A percentile compares a stretch with the other conserved stretches of the same genome.
These are phyloP conservation scores for Rhododendron griersonianum DNA, from an alignment of 148 eudicot species.

Conservation along the genomic window DNA sequence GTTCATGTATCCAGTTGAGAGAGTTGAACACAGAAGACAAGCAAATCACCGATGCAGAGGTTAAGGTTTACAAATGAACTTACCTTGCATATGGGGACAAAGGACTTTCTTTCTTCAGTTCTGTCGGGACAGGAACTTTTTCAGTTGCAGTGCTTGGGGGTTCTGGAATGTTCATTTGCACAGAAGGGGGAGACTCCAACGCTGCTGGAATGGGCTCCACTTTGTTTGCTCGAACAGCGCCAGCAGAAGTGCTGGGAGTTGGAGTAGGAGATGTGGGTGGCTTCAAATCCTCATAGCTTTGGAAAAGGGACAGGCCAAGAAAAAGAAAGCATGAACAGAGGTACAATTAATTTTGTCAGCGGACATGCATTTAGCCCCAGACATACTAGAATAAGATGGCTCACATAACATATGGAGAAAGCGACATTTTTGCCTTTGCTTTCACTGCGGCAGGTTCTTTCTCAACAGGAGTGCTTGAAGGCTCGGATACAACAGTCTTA, in stretches of 20 bases:
- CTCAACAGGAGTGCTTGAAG: conserved; percentile 23
- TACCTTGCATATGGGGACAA: conserved; percentile 26
- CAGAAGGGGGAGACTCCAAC: neutral
- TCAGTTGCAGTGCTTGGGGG: conserved; percentile 15
- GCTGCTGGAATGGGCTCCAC: neutral
- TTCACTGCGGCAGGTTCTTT: conserved; percentile 29
- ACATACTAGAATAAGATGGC: conserved; percentile 12
- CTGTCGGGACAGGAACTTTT: neutral
- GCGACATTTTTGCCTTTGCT: conserved; percentile 33
- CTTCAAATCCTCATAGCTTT: conserved; percentile 62
- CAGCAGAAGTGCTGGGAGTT: conserved; percentile 20
- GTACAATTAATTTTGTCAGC: neutral
- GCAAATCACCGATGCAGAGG: neutral
- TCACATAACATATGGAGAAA: conserved; percentile 72
- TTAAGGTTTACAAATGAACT: neutral
- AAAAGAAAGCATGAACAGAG: neutral
- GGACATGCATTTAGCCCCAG: neutral
- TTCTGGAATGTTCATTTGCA: conserved; percentile 9
- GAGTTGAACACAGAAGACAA: neutral
- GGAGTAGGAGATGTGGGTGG: conserved; percentile 70
- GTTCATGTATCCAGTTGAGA: neutral
- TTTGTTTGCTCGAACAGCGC: conserved; percentile 15
- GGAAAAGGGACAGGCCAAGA: neutral
- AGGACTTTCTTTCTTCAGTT: conserved; percentile 8
- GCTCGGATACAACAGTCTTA: conserved; percentile 22